Evolutionary conservation across 1,139 yeast species (phyloP).

Genomic region (Maudiozyma humilis): DNA sequence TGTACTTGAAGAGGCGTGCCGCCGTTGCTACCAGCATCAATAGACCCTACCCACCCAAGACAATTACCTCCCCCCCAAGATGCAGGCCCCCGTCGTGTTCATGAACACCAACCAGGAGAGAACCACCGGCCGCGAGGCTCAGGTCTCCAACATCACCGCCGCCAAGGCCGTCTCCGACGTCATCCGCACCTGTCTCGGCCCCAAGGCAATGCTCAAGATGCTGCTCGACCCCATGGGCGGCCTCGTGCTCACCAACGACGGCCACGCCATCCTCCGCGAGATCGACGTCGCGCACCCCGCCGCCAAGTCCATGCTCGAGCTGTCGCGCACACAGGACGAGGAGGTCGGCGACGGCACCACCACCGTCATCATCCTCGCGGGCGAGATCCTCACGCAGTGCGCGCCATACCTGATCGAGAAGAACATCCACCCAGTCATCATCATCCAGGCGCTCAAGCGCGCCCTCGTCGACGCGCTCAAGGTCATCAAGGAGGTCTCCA

Average conservation of each 20-base stretch:
- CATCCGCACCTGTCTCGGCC: conserved; percentile 97
- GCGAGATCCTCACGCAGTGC: conserved; percentile 92
- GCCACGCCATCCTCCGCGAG: conserved; percentile 86
- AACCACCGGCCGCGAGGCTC: conserved; percentile 96
- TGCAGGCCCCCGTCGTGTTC: conserved; percentile 73
- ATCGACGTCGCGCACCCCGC: conserved; percentile 96
- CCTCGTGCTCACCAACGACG: conserved; percentile 93
- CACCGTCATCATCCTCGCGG: conserved; percentile 88
- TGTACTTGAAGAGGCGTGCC: too few species aligned
- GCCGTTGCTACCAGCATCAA: too few species aligned
- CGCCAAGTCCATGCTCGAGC: conserved; percentile 96
- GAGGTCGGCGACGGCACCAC: conserved; percentile 99
- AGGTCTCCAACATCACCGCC: conserved; percentile 91
- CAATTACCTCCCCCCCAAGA: neutral
- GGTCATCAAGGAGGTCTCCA: conserved; percentile 75
- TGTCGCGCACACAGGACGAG: conserved; percentile 95
- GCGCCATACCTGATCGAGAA: conserved; percentile 84
- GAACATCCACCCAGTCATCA: conserved; percentile 93
- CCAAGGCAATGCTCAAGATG: conserved; percentile 98
- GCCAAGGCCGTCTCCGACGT: conserved; percentile 98
- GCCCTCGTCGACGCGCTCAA: conserved; percentile 88
- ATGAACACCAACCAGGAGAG: conserved; percentile 85
- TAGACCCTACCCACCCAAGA: neutral
- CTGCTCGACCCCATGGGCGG: conserved; percentile 98
- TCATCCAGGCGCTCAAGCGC: conserved; percentile 86